phyloP scores from a whole-genome alignment of 371 early-diverging fungal genomes.

The Paraphysoderma sedebokerense region DNA sequence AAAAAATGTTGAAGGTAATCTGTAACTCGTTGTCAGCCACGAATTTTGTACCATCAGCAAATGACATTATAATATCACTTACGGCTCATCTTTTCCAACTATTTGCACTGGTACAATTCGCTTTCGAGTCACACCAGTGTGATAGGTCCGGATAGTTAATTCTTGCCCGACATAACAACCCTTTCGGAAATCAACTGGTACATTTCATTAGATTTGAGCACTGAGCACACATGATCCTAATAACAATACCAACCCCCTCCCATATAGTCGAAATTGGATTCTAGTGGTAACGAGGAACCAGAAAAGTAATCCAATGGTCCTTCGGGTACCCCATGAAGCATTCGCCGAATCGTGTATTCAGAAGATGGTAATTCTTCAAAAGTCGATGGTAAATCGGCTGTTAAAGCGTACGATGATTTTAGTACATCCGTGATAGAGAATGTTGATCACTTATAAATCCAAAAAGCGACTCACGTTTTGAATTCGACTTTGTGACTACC shows the following conservation, averaged over 20 bases:
- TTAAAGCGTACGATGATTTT: slow-evolving; percentile 36
- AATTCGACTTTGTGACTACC: too few relatives aligned
- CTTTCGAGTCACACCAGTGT: slow-evolving; percentile 85
- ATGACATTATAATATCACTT: not conserved
- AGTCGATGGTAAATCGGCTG: slow-evolving; percentile 12
- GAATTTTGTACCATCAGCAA: not conserved
- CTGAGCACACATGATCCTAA: not conserved
- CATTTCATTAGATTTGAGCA: slow-evolving; percentile 1
- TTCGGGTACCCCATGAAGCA: slow-evolving; percentile 76
- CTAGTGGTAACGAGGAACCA: slow-evolving; percentile 53
- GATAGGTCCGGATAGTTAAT: slow-evolving; percentile 86
- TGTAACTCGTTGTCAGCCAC: not conserved
- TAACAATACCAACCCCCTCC: slow-evolving; percentile 39
- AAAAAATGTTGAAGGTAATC: not conserved
- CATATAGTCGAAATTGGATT: slow-evolving; percentile 83
- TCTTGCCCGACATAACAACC: slow-evolving; percentile 98
- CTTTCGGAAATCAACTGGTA: slow-evolving; percentile 72
- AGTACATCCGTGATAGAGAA: slow-evolving; percentile 32
- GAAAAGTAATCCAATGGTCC: slow-evolving; percentile 60
- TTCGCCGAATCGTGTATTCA: slow-evolving; percentile 59
- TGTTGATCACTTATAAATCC: slow-evolving; percentile 26
- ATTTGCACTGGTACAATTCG: slow-evolving; percentile 70
- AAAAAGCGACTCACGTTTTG: too few relatives aligned
- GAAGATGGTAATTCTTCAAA: slow-evolving; percentile 23
- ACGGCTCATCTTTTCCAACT: not conserved